A percentile compares a stretch with the other conserved stretches of the same genome.
These are phyloP conservation scores for Leucocoprinus leucothites DNA, from an alignment of 768 basidiomycete genomes.

Conservation along the genomic window DNA sequence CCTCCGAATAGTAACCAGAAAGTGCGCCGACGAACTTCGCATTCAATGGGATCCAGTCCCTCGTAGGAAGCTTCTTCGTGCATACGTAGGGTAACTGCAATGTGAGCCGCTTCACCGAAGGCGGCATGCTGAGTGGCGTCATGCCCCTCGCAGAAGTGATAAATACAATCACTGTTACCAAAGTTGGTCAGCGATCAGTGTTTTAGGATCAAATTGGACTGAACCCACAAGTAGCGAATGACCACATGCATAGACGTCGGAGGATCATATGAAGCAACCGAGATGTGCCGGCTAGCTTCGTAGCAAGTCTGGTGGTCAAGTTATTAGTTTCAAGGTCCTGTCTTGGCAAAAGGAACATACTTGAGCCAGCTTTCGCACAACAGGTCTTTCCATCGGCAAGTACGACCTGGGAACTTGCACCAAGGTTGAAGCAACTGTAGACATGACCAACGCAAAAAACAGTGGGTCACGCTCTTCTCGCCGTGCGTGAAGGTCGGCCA, in stretches of 20 bases:
- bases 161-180: conserved; percentile 64
- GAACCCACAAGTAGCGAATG: conserved; percentile 77
- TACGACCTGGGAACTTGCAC: conserved; percentile 88
- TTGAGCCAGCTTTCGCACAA: conserved; percentile 81
- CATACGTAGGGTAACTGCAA: conserved; percentile 78
- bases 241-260: conserved; percentile 83
- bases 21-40: conserved; percentile 77
- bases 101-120: conserved; percentile 83
- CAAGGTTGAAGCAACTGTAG: conserved; percentile 81
- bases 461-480: conserved; percentile 86
- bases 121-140: conserved; percentile 86
- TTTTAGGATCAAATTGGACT: conserved; percentile 24
- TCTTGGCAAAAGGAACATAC: conserved; percentile 23
- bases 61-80: conserved; percentile 86
- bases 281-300: conserved; percentile 79
- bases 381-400: conserved; percentile 79
- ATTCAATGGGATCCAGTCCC: conserved; percentile 81
- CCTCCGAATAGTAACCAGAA: conserved; percentile 93
- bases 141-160: conserved; percentile 87
- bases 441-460: conserved; percentile 90
- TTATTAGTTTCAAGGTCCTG: conserved; percentile 4
- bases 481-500: conserved; percentile 79
- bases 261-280: conserved; percentile 79
- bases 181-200: conserved; percentile 12
- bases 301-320: conserved; percentile 54